Conservation (phyloP, 495 filamentous ascomycete species). For the Aspergillus coremiiformis region DNA sequence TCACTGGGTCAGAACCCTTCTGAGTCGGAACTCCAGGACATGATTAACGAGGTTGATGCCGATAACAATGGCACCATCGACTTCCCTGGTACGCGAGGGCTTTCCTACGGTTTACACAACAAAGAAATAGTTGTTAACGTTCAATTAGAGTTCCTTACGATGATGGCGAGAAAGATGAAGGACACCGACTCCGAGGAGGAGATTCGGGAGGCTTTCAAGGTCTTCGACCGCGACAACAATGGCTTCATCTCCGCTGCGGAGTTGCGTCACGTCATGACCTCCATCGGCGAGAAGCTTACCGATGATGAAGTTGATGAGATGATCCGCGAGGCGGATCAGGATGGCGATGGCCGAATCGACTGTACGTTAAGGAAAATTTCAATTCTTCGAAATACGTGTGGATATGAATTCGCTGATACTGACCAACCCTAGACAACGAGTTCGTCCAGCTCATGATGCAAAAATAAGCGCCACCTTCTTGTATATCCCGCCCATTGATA, state of each 20-base stretch:
- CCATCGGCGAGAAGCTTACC: constrained; percentile 97
- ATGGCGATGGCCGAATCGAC: constrained; percentile 95
- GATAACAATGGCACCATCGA: constrained; percentile 99
- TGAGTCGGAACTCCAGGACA: constrained; percentile 97
- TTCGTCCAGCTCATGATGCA: constrained; percentile 99
- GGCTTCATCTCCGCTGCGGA: constrained; percentile 98
- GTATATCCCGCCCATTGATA: constrained; percentile 27
- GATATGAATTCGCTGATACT: background rate
- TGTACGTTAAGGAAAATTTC: constrained; percentile 47
- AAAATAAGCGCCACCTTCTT: constrained; percentile 58
- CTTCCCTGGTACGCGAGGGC: constrained; percentile 70
- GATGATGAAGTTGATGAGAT: constrained; percentile 99
- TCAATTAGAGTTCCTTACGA: constrained; percentile 83
- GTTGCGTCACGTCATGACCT: constrained; percentile 98
- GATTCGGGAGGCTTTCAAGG: constrained; percentile 91
- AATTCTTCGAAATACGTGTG: background rate
- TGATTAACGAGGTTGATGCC: constrained; percentile 99
- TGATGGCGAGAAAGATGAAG: constrained; percentile 99
- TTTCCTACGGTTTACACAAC: background rate
- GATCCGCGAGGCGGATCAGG: constrained; percentile 98
- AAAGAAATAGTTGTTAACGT: background rate
- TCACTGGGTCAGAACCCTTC: constrained; percentile 99
- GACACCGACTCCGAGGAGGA: constrained; percentile 99
- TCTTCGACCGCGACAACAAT: constrained; percentile 99
- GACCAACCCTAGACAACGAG: constrained; percentile 75